A percentile compares a stretch with the other conserved stretches of the same genome.
These are phyloP conservation scores for Penicillium sp. DNA, from an alignment of 2,329 filamentous ascomycete genomes.

Conservation along the genomic window DNA sequence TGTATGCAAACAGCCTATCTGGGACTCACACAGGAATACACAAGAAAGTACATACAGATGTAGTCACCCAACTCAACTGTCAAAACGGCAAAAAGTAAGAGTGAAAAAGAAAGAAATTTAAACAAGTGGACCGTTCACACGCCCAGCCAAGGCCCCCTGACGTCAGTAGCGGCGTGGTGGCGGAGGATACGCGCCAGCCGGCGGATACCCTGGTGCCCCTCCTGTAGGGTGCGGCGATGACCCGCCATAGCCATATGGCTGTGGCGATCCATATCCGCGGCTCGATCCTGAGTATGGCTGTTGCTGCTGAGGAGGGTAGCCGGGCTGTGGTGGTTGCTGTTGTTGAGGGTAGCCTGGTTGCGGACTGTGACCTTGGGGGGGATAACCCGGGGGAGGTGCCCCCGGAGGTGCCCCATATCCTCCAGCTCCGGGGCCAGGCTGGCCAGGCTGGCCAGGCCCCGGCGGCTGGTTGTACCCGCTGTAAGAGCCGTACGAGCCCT, in stretches of 20 bases:
- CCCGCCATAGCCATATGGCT: slow-evolving; percentile 29
- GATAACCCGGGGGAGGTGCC: slow-evolving; percentile 17
- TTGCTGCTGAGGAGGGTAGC: background rate
- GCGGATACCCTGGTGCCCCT: slow-evolving; percentile 21
- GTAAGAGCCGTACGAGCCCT: slow-evolving; percentile 37
- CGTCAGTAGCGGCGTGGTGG: slow-evolving; percentile 32
- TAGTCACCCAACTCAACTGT: no score
- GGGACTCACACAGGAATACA: no score
- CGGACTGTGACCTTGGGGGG: slow-evolving; percentile 12
- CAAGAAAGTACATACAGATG: no score
- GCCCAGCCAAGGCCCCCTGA: slow-evolving; percentile 7
- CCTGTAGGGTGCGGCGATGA: slow-evolving; percentile 18
- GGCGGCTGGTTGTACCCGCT: slow-evolving; percentile 35
- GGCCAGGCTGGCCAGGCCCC: slow-evolving; percentile 19
- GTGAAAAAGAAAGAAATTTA: slow-evolving; percentile 6
- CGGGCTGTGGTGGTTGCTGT: slow-evolving; percentile 10
- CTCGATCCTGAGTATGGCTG: slow-evolving; percentile 16
- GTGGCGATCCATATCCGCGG: slow-evolving; percentile 28
- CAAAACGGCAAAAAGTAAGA: background rate
- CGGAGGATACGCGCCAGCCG: slow-evolving; percentile 22
- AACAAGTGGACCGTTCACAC: background rate
- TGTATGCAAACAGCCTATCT: background rate
- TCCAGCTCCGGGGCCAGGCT: slow-evolving; percentile 19
- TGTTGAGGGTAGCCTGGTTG: slow-evolving; percentile 18
- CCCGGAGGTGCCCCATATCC: slow-evolving; percentile 19